Conservation (phyloP, 768 basidiomycete species). For the Suillus discolor region DNA sequence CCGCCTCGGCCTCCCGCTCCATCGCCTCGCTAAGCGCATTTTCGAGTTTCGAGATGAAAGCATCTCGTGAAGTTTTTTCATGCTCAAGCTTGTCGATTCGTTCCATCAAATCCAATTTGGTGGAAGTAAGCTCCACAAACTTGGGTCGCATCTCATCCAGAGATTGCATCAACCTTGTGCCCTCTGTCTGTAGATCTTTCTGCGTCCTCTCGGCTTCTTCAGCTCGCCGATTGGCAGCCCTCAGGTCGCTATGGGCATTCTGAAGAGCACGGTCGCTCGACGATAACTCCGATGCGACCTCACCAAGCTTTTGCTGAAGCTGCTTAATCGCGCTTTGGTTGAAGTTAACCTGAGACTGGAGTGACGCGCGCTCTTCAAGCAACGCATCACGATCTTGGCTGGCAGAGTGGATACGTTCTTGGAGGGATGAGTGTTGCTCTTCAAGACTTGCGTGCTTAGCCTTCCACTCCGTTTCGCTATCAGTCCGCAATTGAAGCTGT, state of each 20-base stretch:
- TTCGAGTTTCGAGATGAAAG: constrained; percentile 63
- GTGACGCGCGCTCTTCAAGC: constrained; percentile 47
- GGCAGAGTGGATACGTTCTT: constrained; percentile 45
- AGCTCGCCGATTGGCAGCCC: constrained; percentile 62
- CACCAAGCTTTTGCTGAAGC: constrained; percentile 60
- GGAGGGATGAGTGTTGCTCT: constrained; percentile 39
- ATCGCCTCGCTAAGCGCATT: constrained; percentile 55
- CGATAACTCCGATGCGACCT: constrained; percentile 55
- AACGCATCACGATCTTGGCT: constrained; percentile 52
- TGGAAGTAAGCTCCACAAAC: constrained; percentile 77
- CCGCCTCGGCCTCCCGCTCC: constrained; percentile 49
- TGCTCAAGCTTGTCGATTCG: constrained; percentile 59
- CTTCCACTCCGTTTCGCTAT: constrained; percentile 51
- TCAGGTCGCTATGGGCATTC: constrained; percentile 65
- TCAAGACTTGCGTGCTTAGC: constrained; percentile 50
- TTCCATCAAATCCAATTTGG: constrained; percentile 69
- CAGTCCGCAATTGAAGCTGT: constrained; percentile 43
- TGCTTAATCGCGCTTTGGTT: constrained; percentile 50
- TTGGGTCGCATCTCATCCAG: constrained; percentile 86
- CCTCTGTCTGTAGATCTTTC: constrained; percentile 75
- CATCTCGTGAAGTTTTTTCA: constrained; percentile 56
- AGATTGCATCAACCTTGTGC: constrained; percentile 76
- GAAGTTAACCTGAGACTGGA: constrained; percentile 50
- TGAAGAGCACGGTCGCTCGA: constrained; percentile 59
- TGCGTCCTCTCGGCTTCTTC: constrained; percentile 76